Evolutionary conservation across 2,329 filamentous ascomycete genomes (phyloP).

Genomic region (Clarireedia hainanense): DNA sequence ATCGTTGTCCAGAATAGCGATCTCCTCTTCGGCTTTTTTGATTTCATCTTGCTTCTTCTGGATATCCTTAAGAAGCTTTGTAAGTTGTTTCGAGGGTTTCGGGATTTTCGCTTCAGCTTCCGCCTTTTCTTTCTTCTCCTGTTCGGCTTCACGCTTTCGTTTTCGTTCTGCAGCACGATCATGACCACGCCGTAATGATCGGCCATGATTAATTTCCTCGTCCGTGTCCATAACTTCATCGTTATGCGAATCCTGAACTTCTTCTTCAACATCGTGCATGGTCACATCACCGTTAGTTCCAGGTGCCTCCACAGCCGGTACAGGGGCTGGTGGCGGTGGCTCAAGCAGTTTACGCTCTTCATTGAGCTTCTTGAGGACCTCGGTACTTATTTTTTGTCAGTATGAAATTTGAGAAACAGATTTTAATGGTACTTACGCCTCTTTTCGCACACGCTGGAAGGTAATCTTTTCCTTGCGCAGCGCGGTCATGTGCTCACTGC

Average conservation of each 20-base stretch:
- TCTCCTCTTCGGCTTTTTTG: slow-evolving; percentile 75
- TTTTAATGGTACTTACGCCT: slow-evolving; percentile 41
- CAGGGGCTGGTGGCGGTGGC: slow-evolving; percentile 55
- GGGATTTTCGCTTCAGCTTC: slow-evolving; percentile 51
- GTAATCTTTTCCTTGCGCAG: slow-evolving; percentile 96
- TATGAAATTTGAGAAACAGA: not conserved
- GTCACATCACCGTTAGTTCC: slow-evolving; percentile 46
- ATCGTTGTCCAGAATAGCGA: slow-evolving; percentile 81
- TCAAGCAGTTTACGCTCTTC: slow-evolving; percentile 66
- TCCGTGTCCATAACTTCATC: slow-evolving; percentile 61
- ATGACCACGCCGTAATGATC: slow-evolving; percentile 52
- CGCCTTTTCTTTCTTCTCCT: slow-evolving; percentile 55
- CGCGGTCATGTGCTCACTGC: slow-evolving; percentile 87
- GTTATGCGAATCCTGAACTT: slow-evolving; percentile 44
- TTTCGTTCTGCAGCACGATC: slow-evolving; percentile 66
- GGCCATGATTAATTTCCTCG: slow-evolving; percentile 52
- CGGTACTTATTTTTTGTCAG: slow-evolving; percentile 43
- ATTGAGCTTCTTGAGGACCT: slow-evolving; percentile 63
- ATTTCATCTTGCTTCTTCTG: slow-evolving; percentile 78
- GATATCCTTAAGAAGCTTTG: slow-evolving; percentile 81
- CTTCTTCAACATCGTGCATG: slow-evolving; percentile 57
- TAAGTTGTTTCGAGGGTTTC: slow-evolving; percentile 81
- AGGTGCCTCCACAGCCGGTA: slow-evolving; percentile 27
- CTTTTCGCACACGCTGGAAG: slow-evolving; percentile 69
- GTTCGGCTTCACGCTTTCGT: slow-evolving; percentile 68